Percentiles rank a stretch among this genome's conserved stretches.
Conservation (phyloP, 306 rosid genomes). For the Ochetophila trinervis region DNA sequence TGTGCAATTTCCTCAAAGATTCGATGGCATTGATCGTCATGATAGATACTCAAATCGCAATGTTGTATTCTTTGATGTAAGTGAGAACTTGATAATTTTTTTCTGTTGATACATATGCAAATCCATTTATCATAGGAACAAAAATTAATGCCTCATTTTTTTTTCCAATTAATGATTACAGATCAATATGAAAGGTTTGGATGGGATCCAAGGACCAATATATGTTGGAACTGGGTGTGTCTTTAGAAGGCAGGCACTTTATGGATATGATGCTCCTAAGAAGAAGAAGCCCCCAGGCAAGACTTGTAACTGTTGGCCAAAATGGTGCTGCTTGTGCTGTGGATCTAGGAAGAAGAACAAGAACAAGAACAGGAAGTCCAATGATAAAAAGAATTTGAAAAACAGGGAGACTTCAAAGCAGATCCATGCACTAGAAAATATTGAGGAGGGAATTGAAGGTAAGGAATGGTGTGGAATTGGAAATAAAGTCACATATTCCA, state of each 20-base stretch:
- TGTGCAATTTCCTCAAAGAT: slow-evolving; percentile 91
- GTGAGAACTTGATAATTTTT: slow-evolving; percentile 17
- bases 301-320: slow-evolving; percentile 89
- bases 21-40: slow-evolving; percentile 87
- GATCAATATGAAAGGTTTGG: slow-evolving; percentile 97
- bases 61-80: slow-evolving; percentile 89
- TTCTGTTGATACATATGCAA: background rate
- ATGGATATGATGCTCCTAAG: slow-evolving; percentile 84
- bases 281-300: slow-evolving; percentile 70
- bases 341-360: slow-evolving; percentile 69
- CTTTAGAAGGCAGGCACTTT: slow-evolving; percentile 91
- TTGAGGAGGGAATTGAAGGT: slow-evolving; percentile 84
- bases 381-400: slow-evolving; percentile 52
- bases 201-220: slow-evolving; percentile 95
- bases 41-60: slow-evolving; percentile 94
- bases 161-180: slow-evolving; percentile 16
- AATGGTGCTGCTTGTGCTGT: slow-evolving; percentile 71
- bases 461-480: slow-evolving; percentile 10
- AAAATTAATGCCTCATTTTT: slow-evolving; percentile 22
- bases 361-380: slow-evolving; percentile 46
- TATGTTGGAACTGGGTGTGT: slow-evolving; percentile 96
- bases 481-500: slow-evolving; percentile 5
- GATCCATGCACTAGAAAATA: slow-evolving; percentile 61
- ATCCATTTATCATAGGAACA: background rate
- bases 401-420: slow-evolving; percentile 58